Conservation (phyloP, 225 moss, liverwort and hornwort species). For the Pleurozium schreberi region DNA sequence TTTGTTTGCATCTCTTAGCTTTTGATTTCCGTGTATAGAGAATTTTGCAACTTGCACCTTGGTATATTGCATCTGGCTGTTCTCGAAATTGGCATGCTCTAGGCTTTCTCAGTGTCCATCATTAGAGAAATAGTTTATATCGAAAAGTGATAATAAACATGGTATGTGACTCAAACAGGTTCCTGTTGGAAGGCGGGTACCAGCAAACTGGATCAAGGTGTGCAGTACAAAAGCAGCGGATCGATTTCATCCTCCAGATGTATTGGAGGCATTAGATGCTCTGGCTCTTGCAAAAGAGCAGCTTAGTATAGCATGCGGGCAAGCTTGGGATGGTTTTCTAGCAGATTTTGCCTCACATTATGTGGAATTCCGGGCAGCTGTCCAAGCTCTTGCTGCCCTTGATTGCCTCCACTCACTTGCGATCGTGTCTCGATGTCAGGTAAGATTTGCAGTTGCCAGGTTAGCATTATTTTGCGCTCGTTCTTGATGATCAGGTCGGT, state of each 20-base stretch:
- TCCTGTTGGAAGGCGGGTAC: constrained; percentile 69
- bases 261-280: constrained; percentile 54
- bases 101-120: not conserved
- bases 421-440: constrained; percentile 77
- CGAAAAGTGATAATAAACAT: not conserved
- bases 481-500: not conserved
- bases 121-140: not conserved
- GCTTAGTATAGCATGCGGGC: constrained; percentile 56
- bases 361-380: constrained; percentile 80
- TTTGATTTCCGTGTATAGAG: not conserved
- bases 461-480: not conserved
- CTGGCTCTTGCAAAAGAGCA: constrained; percentile 77
- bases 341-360: constrained; percentile 82
- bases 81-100: not conserved
- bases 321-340: constrained; percentile 81
- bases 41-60: not conserved
- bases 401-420: constrained; percentile 94
- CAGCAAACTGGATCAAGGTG: constrained; percentile 84
- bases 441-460: not conserved
- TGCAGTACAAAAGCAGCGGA: constrained; percentile 63
- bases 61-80: not conserved
- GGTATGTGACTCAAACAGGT: constrained; percentile 22
- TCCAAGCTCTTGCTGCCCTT: constrained; percentile 93
- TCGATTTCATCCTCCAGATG: constrained; percentile 87
- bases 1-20: not conserved